phyloP scores from a whole-genome alignment of 2,329 filamentous ascomycete genomes.

The Daldinia sp. region DNA sequence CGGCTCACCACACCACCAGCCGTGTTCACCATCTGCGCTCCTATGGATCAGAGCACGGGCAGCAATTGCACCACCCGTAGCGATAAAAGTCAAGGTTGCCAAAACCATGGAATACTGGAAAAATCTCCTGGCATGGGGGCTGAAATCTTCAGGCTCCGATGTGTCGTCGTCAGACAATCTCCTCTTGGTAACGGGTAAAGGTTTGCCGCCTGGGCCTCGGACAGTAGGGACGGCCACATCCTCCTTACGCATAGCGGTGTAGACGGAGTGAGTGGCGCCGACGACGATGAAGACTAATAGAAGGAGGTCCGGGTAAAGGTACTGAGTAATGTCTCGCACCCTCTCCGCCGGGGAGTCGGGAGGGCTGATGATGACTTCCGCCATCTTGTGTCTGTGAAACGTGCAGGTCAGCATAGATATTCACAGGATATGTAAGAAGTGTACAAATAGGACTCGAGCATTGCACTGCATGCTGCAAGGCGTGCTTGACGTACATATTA shows the following conservation, averaged over 20 bases:
- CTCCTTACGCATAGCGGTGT: conserved; percentile 59
- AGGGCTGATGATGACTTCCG: conserved; percentile 43
- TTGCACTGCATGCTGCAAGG: conserved; percentile 47
- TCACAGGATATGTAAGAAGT: conserved; percentile 28
- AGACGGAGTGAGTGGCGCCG: conserved; percentile 62
- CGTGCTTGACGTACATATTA: conserved; percentile 46
- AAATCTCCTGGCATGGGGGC: conserved; percentile 56
- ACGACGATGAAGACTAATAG: conserved; percentile 60
- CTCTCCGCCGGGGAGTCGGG: conserved; percentile 50
- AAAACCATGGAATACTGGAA: conserved; percentile 79
- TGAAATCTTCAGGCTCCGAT: conserved; percentile 51
- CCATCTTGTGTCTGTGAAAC: conserved; percentile 45
- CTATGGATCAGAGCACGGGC: conserved; percentile 72
- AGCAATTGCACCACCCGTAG: conserved; percentile 76
- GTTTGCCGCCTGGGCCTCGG: conserved; percentile 87
- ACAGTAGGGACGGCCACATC: conserved; percentile 57
- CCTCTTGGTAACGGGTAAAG: conserved; percentile 74
- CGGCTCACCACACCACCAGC: conserved; percentile 46
- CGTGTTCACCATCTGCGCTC: conserved; percentile 41
- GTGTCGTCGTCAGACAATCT: conserved; percentile 58
- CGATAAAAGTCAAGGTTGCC: conserved; percentile 78
- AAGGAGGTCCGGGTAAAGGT: conserved; percentile 62
- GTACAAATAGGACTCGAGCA: conserved; percentile 40
- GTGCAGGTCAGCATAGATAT: conserved; percentile 39
- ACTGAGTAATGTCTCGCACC: conserved; percentile 57